Evolutionary conservation across 2,329 filamentous ascomycete genomes (phyloP).

Genomic region (Claviceps paspali): DNA sequence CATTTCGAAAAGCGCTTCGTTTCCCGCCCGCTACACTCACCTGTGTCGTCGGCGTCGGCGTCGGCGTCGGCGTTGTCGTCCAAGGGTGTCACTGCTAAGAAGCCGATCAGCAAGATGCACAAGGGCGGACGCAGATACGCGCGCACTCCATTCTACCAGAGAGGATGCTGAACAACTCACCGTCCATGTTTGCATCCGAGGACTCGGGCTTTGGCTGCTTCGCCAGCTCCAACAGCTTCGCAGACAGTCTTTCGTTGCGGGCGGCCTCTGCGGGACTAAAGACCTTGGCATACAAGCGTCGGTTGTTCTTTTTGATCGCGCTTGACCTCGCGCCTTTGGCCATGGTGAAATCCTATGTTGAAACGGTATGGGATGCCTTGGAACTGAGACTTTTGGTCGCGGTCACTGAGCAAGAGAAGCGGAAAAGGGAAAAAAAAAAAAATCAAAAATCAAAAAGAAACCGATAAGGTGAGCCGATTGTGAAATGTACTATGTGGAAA

Average conservation of each 20-base stretch:
- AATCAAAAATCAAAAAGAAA: not conserved
- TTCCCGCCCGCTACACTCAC: constrained; percentile 5
- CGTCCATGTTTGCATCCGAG: constrained; percentile 34
- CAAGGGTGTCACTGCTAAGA: constrained; percentile 10
- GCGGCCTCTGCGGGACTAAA: constrained; percentile 73
- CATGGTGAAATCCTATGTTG: constrained; percentile 55
- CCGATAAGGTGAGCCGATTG: not conserved
- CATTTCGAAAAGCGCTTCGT: not conserved
- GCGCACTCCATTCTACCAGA: too few relatives aligned
- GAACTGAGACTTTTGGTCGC: not conserved
- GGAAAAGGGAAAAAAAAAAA: not conserved
- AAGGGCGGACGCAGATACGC: too few relatives aligned
- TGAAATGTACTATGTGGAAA: too few relatives aligned
- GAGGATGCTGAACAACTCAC: constrained; percentile 12
- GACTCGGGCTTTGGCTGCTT: constrained; percentile 56
- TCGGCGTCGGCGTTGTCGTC: constrained; percentile 15
- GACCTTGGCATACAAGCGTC: constrained; percentile 61
- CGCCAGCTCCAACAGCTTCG: constrained; percentile 70
- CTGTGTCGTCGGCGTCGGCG: constrained; percentile 13
- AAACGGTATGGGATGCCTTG: not conserved
- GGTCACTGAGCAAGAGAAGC: not conserved
- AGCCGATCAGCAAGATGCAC: too few relatives aligned
- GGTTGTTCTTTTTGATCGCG: constrained; percentile 68
- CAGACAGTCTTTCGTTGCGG: constrained; percentile 67
- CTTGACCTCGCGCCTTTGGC: constrained; percentile 76